Evolutionary conservation across 179 eudicot species (phyloP), one percentile per base, ranked within the genome.

Genomic region (Drosera spatulata): DNA sequence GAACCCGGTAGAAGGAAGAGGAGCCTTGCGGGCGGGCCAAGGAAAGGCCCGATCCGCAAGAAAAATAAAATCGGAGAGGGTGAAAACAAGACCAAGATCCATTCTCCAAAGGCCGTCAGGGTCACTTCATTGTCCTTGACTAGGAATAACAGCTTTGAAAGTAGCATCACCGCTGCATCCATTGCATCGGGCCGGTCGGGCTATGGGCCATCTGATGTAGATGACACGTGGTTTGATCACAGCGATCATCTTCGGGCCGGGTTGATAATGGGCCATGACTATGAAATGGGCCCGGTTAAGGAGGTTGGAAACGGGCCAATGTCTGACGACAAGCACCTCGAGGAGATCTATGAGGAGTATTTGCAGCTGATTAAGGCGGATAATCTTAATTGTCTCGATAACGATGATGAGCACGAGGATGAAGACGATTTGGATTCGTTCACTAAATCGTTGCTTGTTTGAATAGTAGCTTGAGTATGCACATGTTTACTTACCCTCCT

Each of bases 71-170:
- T 11, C 1, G 10, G 13, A 4, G 33, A 12, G 4, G 12, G 5
- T 4, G 53, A 14, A 1, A 14, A 50, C 12, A 63, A 41, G 63
- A 58, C 64, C 41, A 76, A 70, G 70, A 55, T 68, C 63, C 78
- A 70, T 70, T 52, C 55, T 49, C 89, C 89, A 43, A 79, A 72
- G 66, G 75, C 89, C 48, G 55, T 50, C 54, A 69, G 79, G 72
- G 64, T 70, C 40, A 66, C 63, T 4, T 69, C 80, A 2, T 22
- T 68, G 6, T 53, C 66, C 41, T 37, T 77, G 49, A 69, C 72
- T 2, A 69, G 79, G 50, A 65, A 80, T 42, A 59, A 40, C 38
- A 77, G 79, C 53, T 3, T 50, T 50, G 53, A 50, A 10, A 50
- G 53, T 14, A 50, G 5, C 53, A 7, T 10, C 9, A 46, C 53